Evolutionary conservation across 1,284 basidiomycete species (phyloP), one percentile per base, ranked within the genome.

Genomic region (Laetiporus sulphureus): DNA sequence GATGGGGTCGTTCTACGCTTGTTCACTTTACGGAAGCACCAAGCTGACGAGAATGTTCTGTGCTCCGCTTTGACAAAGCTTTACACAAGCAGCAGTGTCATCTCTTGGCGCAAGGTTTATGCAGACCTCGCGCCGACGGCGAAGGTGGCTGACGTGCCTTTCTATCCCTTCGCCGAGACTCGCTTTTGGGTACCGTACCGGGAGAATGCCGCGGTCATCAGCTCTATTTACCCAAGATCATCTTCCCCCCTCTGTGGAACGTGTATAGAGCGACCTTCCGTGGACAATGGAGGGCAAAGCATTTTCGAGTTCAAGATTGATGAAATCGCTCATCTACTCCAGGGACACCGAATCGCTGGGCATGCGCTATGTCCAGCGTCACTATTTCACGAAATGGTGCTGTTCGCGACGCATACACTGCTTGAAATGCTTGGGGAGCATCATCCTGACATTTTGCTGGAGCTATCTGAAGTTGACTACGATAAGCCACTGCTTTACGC

Each of bases 351-450:
- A n/a, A 79, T 85, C 2, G 71, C 69, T 13, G 75, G 69, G 2
- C 53, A 68, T 24, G 64, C 77, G 0, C 65, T 86, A 1, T 86
- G 81, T 49, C 83, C 83, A 4, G 83, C 79, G 1, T 83, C 80
- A 0, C 70, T 83, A 2, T 83, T 83, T 49, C 54, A 77, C 15
- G 81, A 84, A 49, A 67, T 78, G 32, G 72, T 66, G 1, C 57
- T 73, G 19, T 66, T 71, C 7, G 71, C 69, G 0, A 61, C 74
- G 15, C 50, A 60, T 21, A 58, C 70, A 21, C 52, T 66, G 4
- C 57, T 57, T 33, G 57, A 56, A 18, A 58, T 68, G 31, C 54
- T 63, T 25, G 55, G 50, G 0, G 37, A 60, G 5, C 50, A 58
- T 30, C 48, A 56, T 4, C 54, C 58, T 3, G 65, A 64, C 10